Percentiles rank a stretch among this genome's conserved stretches.
Conservation (phyloP, 805 yeast species). For the Zygoascus ofunaensis region DNA sequence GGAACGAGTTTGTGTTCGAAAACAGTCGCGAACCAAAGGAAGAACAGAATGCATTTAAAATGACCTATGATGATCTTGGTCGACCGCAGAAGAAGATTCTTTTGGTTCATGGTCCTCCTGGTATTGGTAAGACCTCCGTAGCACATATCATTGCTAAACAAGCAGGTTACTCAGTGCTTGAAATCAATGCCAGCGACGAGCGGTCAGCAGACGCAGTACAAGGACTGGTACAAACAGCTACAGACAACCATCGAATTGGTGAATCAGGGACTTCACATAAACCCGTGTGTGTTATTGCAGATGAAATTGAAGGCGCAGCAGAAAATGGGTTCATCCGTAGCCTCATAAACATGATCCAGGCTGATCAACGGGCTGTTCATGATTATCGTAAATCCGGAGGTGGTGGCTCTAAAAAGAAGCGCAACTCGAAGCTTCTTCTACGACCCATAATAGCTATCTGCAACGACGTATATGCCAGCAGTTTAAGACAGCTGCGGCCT, state of each 20-base stretch:
- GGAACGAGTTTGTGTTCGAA: conserved; percentile 54
- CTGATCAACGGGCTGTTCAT: conserved; percentile 48
- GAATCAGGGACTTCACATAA: conserved; percentile 37
- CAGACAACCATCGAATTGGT: conserved; percentile 50
- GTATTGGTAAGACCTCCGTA: conserved; percentile 84
- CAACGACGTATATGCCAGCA: conserved; percentile 71
- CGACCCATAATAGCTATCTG: conserved; percentile 91
- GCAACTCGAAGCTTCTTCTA: conserved; percentile 36
- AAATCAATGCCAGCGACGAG: conserved; percentile 80
- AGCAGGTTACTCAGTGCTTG: conserved; percentile 70
- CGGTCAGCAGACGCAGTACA: conserved; percentile 50
- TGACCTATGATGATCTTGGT: conserved; percentile 38
- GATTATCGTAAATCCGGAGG: conserved; percentile 19
- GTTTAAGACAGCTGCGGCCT: conserved; percentile 66
- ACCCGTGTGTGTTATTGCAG: conserved; percentile 77
- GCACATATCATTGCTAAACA: conserved; percentile 79
- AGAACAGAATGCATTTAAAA: conserved; percentile 2
- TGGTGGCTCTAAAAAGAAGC: conserved; percentile 27
- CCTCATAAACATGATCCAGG: conserved; percentile 45
- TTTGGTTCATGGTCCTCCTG: conserved; percentile 85
- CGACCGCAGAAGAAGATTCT: conserved; percentile 58
- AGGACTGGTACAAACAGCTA: conserved; percentile 50
- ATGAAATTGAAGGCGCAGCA: conserved; percentile 79
- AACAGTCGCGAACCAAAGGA: conserved; percentile 23
- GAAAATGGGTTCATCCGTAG: conserved; percentile 49